Percentiles rank a stretch among this genome's conserved stretches.
Evolutionary conservation across 306 rosid genomes (phyloP).

Genomic region (Cicer chorassanicum): DNA sequence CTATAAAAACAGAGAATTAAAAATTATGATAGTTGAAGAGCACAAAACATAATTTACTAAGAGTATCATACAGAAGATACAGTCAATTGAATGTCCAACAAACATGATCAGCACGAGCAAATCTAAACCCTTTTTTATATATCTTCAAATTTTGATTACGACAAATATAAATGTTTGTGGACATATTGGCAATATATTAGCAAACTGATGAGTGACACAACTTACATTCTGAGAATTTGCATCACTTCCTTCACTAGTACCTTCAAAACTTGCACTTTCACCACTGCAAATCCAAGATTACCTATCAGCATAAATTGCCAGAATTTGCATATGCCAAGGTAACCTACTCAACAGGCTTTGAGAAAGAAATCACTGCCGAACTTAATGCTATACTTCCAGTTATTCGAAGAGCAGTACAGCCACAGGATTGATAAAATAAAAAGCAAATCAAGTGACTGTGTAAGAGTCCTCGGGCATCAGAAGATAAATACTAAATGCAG

Average conservation of each 20-base stretch:
- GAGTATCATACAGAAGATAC: too few species aligned
- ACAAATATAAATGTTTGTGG: neutral
- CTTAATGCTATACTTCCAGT: slow-evolving; percentile 4
- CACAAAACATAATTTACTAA: slow-evolving; percentile 14
- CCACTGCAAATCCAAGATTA: slow-evolving; percentile 70
- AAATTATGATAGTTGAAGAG: slow-evolving; percentile 31
- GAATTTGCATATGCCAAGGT: slow-evolving; percentile 35
- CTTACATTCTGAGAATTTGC: slow-evolving; percentile 93
- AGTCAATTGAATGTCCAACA: too few species aligned
- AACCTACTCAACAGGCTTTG: slow-evolving; percentile 24
- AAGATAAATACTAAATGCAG: slow-evolving; percentile 29
- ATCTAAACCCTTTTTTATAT: neutral
- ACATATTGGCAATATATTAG: slow-evolving; percentile 13
- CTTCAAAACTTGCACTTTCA: slow-evolving; percentile 88
- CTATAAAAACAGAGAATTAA: slow-evolving; percentile 48
- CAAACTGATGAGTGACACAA: slow-evolving; percentile 34
- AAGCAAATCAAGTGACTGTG: slow-evolving; percentile 16
- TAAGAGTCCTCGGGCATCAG: slow-evolving; percentile 5
- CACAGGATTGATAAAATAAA: slow-evolving; percentile 4
- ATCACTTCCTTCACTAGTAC: slow-evolving; percentile 93
- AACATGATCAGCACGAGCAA: too few species aligned
- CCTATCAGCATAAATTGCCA: slow-evolving; percentile 50
- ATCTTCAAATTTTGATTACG: neutral
- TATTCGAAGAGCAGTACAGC: slow-evolving; percentile 13
- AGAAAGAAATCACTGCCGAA: slow-evolving; percentile 13